Evolutionary conservation across 768 basidiomycete genomes (phyloP).

Genomic region (Gelatoporia subvermispora): DNA sequence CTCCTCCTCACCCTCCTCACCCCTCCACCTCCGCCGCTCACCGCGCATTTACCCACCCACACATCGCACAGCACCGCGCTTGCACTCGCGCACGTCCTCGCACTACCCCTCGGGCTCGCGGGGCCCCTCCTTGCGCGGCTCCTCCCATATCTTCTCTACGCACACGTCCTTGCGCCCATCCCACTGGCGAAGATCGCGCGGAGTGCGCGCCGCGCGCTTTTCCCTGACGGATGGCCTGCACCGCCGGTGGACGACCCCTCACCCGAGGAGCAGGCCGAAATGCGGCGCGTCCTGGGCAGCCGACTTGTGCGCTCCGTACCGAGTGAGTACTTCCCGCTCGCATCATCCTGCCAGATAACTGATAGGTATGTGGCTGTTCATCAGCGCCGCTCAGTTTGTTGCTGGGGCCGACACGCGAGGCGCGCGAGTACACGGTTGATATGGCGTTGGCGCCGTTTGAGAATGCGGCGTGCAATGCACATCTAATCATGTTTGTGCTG

Average conservation of each 20-base stretch:
- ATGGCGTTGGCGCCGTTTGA: conserved; percentile 57
- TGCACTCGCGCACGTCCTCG: conserved; percentile 22
- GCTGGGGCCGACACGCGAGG: conserved; percentile 47
- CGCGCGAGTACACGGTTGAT: conserved; percentile 37
- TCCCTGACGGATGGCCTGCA: conserved; percentile 86
- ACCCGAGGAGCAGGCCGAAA: conserved; percentile 62
- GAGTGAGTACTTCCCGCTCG: conserved; percentile 25
- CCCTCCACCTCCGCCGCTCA: conserved; percentile 8
- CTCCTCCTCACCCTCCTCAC: conserved; percentile 26
- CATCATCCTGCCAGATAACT: not conserved
- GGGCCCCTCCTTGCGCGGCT: conserved; percentile 32
- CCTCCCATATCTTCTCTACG: conserved; percentile 62
- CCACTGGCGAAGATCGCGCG: conserved; percentile 51
- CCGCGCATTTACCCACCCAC: conserved; percentile 27
- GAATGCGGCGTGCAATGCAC: conserved; percentile 68
- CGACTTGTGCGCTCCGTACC: conserved; percentile 40
- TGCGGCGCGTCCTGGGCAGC: conserved; percentile 39
- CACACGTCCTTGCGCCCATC: conserved; percentile 44
- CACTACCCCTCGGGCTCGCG: conserved; percentile 16
- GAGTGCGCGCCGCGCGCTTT: conserved; percentile 64
- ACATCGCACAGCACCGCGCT: conserved; percentile 9
- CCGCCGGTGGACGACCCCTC: conserved; percentile 71
- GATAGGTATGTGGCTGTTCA: conserved; percentile 13
- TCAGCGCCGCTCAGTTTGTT: conserved; percentile 44
- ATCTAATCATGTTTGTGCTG: conserved; percentile 67